These are phyloP conservation scores for Lepidium africanum DNA, from an alignment of 345 rosid species.

Conservation along the genomic window DNA sequence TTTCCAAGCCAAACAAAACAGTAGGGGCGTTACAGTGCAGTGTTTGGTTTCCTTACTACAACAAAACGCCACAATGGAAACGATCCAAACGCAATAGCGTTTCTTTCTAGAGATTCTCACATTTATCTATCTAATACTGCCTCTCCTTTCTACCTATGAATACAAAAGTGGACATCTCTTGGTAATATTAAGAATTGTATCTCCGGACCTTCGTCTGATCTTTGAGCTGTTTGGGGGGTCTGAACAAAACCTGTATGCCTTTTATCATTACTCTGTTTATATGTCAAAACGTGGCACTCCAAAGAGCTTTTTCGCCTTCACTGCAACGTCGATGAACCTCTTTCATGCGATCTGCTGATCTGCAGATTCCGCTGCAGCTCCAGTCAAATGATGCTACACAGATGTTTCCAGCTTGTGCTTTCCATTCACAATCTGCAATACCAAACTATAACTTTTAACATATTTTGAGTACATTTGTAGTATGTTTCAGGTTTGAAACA, in stretches of 20 bases:
- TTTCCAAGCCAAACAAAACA: slow-evolving; percentile 1
- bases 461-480: neutral
- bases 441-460: neutral
- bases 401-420: slow-evolving; percentile 94
- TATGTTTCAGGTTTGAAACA: neutral
- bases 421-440: slow-evolving; percentile 86
- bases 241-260: neutral
- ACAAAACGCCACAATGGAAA: neutral
- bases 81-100: slow-evolving; percentile 6
- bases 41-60: slow-evolving; percentile 3
- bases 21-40: neutral
- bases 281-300: slow-evolving; percentile 66
- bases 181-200: neutral
- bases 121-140: neutral
- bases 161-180: slow-evolving; percentile 21
- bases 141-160: slow-evolving; percentile 15
- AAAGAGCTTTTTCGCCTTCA: slow-evolving; percentile 82
- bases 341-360: slow-evolving; percentile 76
- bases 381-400: slow-evolving; percentile 96
- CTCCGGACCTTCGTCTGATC: slow-evolving; percentile 1
- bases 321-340: slow-evolving; percentile 92
- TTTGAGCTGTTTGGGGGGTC: neutral
- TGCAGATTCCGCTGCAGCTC: slow-evolving; percentile 97
- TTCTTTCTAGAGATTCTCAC: slow-evolving; percentile 3
- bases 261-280: neutral